A percentile compares a stretch with the other conserved stretches of the same genome.
Evolutionary conservation across 305 asterid genomes (phyloP).

Genomic region (Monarda citriodora): DNA sequence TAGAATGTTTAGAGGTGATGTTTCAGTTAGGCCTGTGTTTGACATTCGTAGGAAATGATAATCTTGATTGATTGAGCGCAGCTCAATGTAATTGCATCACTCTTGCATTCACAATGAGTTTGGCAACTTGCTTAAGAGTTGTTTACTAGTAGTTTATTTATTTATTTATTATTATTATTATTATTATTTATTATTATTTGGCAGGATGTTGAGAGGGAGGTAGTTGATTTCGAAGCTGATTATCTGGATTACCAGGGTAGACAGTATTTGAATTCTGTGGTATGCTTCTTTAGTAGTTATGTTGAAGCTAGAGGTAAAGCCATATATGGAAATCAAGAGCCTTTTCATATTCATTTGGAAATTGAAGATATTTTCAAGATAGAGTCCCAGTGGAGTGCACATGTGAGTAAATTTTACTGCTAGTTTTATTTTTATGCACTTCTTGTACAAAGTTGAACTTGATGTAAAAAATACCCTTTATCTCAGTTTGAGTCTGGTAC

Average conservation of each 20-base stretch:
- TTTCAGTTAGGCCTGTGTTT: conserved; percentile 11
- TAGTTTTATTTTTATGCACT: conserved; percentile 16
- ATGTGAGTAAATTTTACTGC: conserved; percentile 43
- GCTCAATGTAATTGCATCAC: not conserved
- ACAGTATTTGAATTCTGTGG: conserved; percentile 49
- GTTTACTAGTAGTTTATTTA: conserved; percentile 17
- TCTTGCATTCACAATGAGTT: conserved; percentile 20
- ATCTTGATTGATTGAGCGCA: conserved; percentile 17
- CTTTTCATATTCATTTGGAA: conserved; percentile 50
- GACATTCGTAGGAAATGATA: conserved; percentile 5
- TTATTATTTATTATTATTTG: conserved; percentile 36
- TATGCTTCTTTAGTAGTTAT: conserved; percentile 56
- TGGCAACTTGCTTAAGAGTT: conserved; percentile 17
- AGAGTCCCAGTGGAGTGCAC: conserved; percentile 69
- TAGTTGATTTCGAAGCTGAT: conserved; percentile 57
- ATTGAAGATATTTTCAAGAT: conserved; percentile 69
- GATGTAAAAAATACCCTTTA: conserved; percentile 19
- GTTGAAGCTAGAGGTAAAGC: conserved; percentile 60
- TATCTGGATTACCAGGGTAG: conserved; percentile 46
- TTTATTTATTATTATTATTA: too few species aligned
- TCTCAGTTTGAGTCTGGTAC: conserved; percentile 57
- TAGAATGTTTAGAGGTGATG: conserved; percentile 18
- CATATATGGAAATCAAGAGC: conserved; percentile 30
- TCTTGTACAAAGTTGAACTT: conserved; percentile 19
- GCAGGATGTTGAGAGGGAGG: conserved; percentile 55